Evolutionary conservation across 2,329 filamentous ascomycete species (phyloP), one percentile per base, ranked within the genome.

Genomic region (Hymenoscyphus linearis): DNA sequence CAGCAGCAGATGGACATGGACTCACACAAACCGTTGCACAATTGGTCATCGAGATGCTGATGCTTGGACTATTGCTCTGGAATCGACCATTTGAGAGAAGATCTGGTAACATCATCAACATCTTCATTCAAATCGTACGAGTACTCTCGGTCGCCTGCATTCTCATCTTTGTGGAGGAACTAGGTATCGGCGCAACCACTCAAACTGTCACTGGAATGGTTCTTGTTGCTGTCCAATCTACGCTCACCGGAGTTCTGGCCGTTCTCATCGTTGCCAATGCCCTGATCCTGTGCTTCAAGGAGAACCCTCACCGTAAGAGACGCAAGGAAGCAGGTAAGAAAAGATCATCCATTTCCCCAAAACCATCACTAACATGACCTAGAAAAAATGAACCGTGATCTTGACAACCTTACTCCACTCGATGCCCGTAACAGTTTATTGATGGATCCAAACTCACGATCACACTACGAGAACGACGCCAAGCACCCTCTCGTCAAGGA

Each of bases 191-290:
- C 5, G 88, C 97, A 75, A 96, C 93, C 10, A 97, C 93, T 10
- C 91, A 97, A 79, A 98, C 95, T 0, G 85, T 98, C 56, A 93
- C 91, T 16, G 95, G 95, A 60, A 85, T 98, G n/a, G 90, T 92
- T 16, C 82, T 99, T 62, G 95, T 98, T 67, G 91, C 87, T n/a
- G 82, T 98, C 4, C 95, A 99, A 76, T 90, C 90, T 0, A 84
- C 87, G 0, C 78, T 99, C 67, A 96, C 93, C 5, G 92, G 84
- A 64, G 76, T 91, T 26, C 80, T 99, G 60, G 93, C 91, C 3
- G 89, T 98, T 57, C 81, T 98, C 34, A 96, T 99, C 68, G 83
- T 84, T 12, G 90, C 93, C 78, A 98, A 98, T 72, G 91, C 91
- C 54, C 85, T 97, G 72, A 89, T 91, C 69, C 83, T 86, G 58